Evolutionary conservation across 2,329 filamentous ascomycete species (phyloP), one percentile per base, ranked within the genome.

Genomic region (Fusarium incarnatum): DNA sequence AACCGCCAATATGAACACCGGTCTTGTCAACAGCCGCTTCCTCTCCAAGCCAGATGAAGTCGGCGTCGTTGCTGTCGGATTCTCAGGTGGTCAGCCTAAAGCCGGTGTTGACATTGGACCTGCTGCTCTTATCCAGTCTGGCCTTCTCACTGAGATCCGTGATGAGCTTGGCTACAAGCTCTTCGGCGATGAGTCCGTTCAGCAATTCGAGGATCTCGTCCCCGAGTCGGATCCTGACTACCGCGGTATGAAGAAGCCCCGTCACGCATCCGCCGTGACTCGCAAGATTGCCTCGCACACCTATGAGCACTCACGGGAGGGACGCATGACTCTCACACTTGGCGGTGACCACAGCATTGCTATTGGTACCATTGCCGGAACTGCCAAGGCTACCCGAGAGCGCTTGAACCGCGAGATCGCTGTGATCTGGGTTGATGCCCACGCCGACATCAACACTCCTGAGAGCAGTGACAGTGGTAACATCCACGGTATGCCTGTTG

Each of bases 341-440:
- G 96, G 96, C 60, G 96, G 96, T 56, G 96, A 99, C 83, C 96
- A 99, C 85, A 94, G 91, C 70, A 97, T 99, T 78, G 96, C 96
- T 68, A 97, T 99, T 75, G 96, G 96, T 68, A 97, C 94, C 49
- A 89, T 99, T 74, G 91, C 92, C 28, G 96, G 96, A 42, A 93
- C 92, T 2, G 93, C 94, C 37, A 93, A 91, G 83, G 96, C 95
- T 0, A 91, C 93, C 42, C 89, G 93, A 62, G 94, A 99, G 85
- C 85, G 95, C 20, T 83, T 97, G 63, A 89, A 85, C 46, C 87
- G 91, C 59, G 95, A 98, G 75, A 90, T 98, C 68, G 96, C 94
- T 15, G 93, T 99, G 61, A 97, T 99, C 80, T 99, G 96, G 96
- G 96, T 99, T 32, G 96, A 99, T 81, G 96, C 96, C 27, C 96